These are phyloP conservation scores for Talaromyces thailandensis DNA, from an alignment of 495 filamentous ascomycete species.

Conservation along the genomic window DNA sequence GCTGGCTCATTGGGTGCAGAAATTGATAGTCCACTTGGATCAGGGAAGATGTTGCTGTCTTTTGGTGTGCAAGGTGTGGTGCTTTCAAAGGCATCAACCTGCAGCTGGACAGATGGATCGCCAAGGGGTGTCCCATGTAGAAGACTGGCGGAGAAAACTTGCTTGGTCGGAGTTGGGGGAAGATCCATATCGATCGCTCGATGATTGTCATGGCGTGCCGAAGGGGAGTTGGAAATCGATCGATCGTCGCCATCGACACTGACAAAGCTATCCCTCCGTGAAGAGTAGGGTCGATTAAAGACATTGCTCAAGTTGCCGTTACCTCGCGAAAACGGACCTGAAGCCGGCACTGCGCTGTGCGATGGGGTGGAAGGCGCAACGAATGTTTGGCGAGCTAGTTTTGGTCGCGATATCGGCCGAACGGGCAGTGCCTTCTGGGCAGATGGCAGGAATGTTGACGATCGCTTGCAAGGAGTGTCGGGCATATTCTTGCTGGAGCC, in stretches of 20 bases:
- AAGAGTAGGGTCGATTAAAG: conserved; percentile 38
- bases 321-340: conserved; percentile 55
- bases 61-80: conserved; percentile 71
- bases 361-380: conserved; percentile 55
- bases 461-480: conserved; percentile 92
- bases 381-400: conserved; percentile 49
- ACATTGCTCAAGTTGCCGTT: conserved; percentile 59
- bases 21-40: conserved; percentile 73
- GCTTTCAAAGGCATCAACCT: conserved; percentile 34
- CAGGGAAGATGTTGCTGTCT: conserved; percentile 65
- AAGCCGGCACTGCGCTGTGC: conserved; percentile 19
- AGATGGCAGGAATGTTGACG: conserved; percentile 53
- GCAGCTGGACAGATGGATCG: conserved; percentile 1
- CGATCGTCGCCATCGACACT: conserved; percentile 70
- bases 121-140: background rate
- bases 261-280: conserved; percentile 63
- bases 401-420: conserved; percentile 43
- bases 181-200: conserved; percentile 61
- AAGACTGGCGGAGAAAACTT: conserved; percentile 24
- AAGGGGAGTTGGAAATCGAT: conserved; percentile 43
- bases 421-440: conserved; percentile 46
- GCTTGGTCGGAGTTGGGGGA: conserved; percentile 90
- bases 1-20: conserved; percentile 41
- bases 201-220: conserved; percentile 48
- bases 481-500: conserved; percentile 57